phyloP scores from a whole-genome alignment of 441 rosid species.

The Jatropha podagrica region DNA sequence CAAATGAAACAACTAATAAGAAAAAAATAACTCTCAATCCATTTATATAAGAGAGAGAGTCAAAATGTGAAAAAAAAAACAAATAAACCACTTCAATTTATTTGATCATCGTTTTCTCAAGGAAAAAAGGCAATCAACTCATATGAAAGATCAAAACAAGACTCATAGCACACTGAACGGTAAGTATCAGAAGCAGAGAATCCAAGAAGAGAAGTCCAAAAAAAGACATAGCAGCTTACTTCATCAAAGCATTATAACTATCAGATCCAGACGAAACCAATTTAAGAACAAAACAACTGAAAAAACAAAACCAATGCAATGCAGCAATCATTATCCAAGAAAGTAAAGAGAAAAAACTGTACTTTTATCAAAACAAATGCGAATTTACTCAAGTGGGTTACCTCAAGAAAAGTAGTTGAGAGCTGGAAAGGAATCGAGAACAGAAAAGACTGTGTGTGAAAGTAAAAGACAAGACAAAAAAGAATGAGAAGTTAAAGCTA shows the following conservation, averaged over 20 bases:
- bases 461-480: neutral
- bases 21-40: neutral
- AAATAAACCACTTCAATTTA: neutral
- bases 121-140: neutral
- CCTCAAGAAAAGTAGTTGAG: neutral
- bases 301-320: conserved; percentile 4
- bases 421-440: conserved; percentile 20
- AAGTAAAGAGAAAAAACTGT: neutral
- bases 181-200: conserved; percentile 1
- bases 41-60: conserved; percentile 3
- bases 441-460: neutral
- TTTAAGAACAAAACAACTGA: neutral
- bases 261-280: conserved; percentile 25
- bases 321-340: neutral
- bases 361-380: neutral
- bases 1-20: conserved; percentile 15
- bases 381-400: conserved; percentile 5
- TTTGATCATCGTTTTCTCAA: neutral
- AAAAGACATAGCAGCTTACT: neutral
- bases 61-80: conserved; percentile 4
- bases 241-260: conserved; percentile 19
- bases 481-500: conserved; percentile 8
- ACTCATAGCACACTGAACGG: neutral
- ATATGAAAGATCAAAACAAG: neutral
- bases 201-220: conserved; percentile 12